Base-by-base conservation (phyloP, 257 asterid genomes). In the Knoxia roxburghii region DNA sequence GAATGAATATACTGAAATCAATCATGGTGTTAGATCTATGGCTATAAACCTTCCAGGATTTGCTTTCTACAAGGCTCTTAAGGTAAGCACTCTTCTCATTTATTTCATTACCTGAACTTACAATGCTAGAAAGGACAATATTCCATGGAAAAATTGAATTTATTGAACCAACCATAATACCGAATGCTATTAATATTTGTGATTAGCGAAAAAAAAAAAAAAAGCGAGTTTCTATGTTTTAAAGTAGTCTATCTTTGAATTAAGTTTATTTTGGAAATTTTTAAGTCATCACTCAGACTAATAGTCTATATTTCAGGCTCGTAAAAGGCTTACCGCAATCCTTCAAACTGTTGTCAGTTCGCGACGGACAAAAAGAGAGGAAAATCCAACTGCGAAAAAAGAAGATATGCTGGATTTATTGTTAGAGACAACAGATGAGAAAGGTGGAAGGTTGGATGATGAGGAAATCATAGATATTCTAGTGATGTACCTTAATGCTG, bases 1-100 rank as follows among this genome's bases (percentile, higher is more conserved):
- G 83, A 85, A 64, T 69, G 96, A 94, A 79, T 94, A 94, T 57
- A 88, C 97, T 0, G 51, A 35, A 1, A 58, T 94, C n/a, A 94
- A 94, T 40, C 73, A 90, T 56, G 99, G 99, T n/a, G 87, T 94
- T 59, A 74, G 99, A 56, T 86, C 99, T 9, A 79, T 94, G 99
- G 89, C 90, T 1, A 82, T 94, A 62, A 90, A 94, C 70, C 30
- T 94, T 20, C 97, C 97, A 0, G 96, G 99, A 71, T 93, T 94
- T 60, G 89, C 95, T 64, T 90, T 88, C 78, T 76, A 90, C 67
- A 67, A 76, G 5, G 95, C 96, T 1, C 95, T 94, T 51, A 90
- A 88, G 96, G 98, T 92, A 27, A 59, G 49, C 41, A 20, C 27
- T 29, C 46, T 17, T 33, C 4, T 9, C 35, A 51, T 32, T 20